These are phyloP conservation scores for Apiospora phragmitis DNA, from an alignment of 2,329 filamentous ascomycete genomes.

Conservation along the genomic window DNA sequence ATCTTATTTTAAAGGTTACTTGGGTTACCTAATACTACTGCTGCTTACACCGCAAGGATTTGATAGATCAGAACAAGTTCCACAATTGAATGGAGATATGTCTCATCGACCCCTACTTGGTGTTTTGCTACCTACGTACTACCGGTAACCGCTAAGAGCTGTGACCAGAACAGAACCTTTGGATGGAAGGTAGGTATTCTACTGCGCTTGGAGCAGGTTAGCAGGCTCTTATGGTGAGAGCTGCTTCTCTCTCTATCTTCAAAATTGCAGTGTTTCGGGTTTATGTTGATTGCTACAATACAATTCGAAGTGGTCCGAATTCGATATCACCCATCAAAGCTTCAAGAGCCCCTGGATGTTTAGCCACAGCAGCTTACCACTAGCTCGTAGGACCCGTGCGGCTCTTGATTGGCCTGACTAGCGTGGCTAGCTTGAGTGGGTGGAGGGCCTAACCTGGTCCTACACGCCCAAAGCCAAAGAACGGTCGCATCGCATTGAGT, in stretches of 20 bases:
- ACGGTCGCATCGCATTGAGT: conserved; percentile 23
- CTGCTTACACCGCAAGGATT: background rate
- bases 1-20: background rate
- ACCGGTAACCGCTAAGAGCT: background rate
- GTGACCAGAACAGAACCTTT: background rate
- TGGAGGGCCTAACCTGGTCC: background rate
- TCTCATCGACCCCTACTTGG: background rate
- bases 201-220: background rate
- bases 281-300: too few relatives aligned
- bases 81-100: background rate
- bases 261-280: too few relatives aligned
- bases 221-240: too few relatives aligned
- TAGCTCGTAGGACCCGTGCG: background rate
- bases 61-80: background rate
- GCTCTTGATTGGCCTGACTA: background rate
- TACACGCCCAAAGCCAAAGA: conserved; percentile 7
- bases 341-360: background rate
- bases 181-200: background rate
- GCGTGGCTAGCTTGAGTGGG: background rate
- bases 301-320: too few relatives aligned
- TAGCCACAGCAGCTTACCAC: background rate
- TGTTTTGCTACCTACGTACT: background rate
- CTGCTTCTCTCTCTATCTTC: too few relatives aligned
- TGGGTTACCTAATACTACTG: background rate
- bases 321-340: too few relatives aligned